phyloP scores from a whole-genome alignment of 495 filamentous ascomycete species.

The Penicillium pulvis region DNA sequence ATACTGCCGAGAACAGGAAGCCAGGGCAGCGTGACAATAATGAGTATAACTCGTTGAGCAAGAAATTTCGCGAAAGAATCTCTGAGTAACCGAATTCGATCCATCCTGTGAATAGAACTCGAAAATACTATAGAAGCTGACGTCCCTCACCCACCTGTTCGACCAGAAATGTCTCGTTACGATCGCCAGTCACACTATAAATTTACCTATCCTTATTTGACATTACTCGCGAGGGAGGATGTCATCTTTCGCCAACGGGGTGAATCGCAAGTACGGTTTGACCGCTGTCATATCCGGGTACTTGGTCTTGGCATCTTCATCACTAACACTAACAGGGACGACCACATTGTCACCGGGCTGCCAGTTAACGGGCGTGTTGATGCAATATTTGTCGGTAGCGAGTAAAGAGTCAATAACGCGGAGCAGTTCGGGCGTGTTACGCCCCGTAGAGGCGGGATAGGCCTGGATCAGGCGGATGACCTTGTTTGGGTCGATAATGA shows the following conservation, averaged over 20 bases:
- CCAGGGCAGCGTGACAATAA: no score
- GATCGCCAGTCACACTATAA: no score
- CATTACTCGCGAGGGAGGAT: neutral
- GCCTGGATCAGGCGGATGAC: conserved; percentile 7
- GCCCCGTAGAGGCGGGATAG: conserved; percentile 8
- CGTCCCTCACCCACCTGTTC: no score
- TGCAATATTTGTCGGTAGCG: conserved; percentile 1
- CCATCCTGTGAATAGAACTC: no score
- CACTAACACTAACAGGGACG: neutral
- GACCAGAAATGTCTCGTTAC: no score
- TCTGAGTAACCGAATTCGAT: no score
- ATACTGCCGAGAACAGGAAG: no score
- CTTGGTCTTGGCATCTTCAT: conserved; percentile 2
- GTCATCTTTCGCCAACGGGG: neutral
- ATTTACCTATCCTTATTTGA: neutral
- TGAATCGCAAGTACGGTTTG: conserved; percentile 6
- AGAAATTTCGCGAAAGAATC: no score
- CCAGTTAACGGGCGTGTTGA: conserved; percentile 7
- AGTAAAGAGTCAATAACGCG: conserved; percentile 8
- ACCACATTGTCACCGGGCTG: conserved; percentile 5
- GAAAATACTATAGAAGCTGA: no score
- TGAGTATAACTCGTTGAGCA: no score
- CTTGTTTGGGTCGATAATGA: conserved; percentile 12
- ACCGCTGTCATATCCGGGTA: conserved; percentile 1
- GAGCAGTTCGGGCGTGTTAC: conserved; percentile 3